phyloP scores from a whole-genome alignment of 257 asterid species.

The Penstemon eatonii region DNA sequence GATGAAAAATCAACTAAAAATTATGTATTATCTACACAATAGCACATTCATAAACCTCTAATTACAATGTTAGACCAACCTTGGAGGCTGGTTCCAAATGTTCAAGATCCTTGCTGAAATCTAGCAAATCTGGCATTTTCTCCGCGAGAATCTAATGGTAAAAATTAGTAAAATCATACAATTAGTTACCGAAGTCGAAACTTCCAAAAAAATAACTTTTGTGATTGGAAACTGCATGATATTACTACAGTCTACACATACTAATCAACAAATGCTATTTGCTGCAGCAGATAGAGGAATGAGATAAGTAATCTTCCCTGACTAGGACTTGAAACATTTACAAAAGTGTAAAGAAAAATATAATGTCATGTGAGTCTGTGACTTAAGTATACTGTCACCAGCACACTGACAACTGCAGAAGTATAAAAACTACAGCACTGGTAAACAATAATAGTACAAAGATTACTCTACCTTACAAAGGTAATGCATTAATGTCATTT shows the following conservation, averaged over 20 bases:
- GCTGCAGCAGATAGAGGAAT: slow-evolving; percentile 7
- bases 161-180: slow-evolving; percentile 16
- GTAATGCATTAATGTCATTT: slow-evolving; percentile 97
- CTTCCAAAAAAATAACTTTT: neutral
- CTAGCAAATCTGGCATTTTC: slow-evolving; percentile 89
- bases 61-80: slow-evolving; percentile 43
- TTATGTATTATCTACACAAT: slow-evolving; percentile 26
- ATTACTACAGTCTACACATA: neutral
- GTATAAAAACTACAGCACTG: slow-evolving; percentile 15
- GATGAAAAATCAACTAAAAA: slow-evolving; percentile 28
- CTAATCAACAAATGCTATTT: slow-evolving; percentile 7
- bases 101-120: slow-evolving; percentile 81
- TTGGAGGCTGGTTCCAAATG: slow-evolving; percentile 96
- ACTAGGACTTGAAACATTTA: neutral
- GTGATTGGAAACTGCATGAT: neutral
- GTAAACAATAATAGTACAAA: slow-evolving; percentile 20
- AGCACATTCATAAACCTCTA: slow-evolving; percentile 21
- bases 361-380: neutral
- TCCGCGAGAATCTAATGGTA: slow-evolving; percentile 68
- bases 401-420: slow-evolving; percentile 15
- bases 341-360: slow-evolving; percentile 1
- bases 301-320: slow-evolving; percentile 5
- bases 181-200: slow-evolving; percentile 14
- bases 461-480: slow-evolving; percentile 78
- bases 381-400: neutral